Conservation (phyloP, 441 rosid genomes). For the Codiaeum variegatum region DNA sequence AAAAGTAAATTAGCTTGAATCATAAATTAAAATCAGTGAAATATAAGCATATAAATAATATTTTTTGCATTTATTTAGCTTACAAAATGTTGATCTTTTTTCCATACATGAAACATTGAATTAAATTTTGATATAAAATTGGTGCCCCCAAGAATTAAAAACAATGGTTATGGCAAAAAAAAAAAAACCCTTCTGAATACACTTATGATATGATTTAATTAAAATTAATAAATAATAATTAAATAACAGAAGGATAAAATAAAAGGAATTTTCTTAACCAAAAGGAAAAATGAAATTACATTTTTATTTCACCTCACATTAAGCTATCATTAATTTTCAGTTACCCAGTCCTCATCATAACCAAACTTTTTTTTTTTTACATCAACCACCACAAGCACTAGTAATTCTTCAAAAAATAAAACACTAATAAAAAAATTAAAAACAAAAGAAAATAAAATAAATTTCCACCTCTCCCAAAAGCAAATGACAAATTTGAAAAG, state of each 20-base stretch:
- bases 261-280: neutral
- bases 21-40: too few relatives aligned
- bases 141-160: neutral
- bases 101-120: too few relatives aligned
- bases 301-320: slow-evolving; percentile 13
- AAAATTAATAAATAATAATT: slow-evolving; percentile 1
- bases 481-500: neutral
- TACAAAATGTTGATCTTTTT: too few relatives aligned
- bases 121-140: too few relatives aligned
- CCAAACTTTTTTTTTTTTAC: neutral
- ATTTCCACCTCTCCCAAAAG: neutral
- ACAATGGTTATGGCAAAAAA: neutral
- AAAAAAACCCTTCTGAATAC: neutral
- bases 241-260: neutral
- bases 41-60: too few relatives aligned
- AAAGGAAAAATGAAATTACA: neutral
- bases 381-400: neutral
- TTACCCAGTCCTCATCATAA: slow-evolving; percentile 15
- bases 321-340: slow-evolving; percentile 14
- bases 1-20: too few relatives aligned
- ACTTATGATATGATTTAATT: slow-evolving; percentile 15
- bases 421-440: too few relatives aligned
- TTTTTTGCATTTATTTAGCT: too few relatives aligned
- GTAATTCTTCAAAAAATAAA: neutral
- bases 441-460: too few relatives aligned